Conservation (phyloP, 768 basidiomycete species). For the Agaricus blazei region DNA sequence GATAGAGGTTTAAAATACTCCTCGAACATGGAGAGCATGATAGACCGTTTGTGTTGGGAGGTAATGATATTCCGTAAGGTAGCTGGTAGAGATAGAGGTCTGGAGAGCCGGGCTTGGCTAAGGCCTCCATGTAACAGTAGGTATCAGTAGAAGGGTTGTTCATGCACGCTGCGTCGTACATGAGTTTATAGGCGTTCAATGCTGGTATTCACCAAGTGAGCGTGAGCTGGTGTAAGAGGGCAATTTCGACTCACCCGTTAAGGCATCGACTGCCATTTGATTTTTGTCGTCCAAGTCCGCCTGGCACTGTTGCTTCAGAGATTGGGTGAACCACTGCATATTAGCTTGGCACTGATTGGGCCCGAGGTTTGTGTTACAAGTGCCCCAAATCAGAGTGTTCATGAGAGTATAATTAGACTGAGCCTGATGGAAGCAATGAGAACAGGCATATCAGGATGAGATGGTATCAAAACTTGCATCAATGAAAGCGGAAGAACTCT, state of each 20-base stretch:
- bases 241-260: slow-evolving; percentile 40
- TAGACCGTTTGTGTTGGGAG: slow-evolving; percentile 36
- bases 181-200: slow-evolving; percentile 55
- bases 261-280: slow-evolving; percentile 44
- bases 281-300: slow-evolving; percentile 52
- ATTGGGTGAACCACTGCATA: slow-evolving; percentile 58
- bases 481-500: slow-evolving; percentile 49
- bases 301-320: slow-evolving; percentile 46
- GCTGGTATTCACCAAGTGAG: slow-evolving; percentile 29
- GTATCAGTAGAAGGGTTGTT: slow-evolving; percentile 49
- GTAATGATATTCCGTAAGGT: slow-evolving; percentile 52
- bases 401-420: slow-evolving; percentile 56
- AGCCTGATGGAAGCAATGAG: slow-evolving; percentile 37
- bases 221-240: neutral
- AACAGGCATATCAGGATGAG: slow-evolving; percentile 5
- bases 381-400: slow-evolving; percentile 73
- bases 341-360: slow-evolving; percentile 54
- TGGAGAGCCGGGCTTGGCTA: slow-evolving; percentile 47
- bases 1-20: slow-evolving; percentile 52
- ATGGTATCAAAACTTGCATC: slow-evolving; percentile 34
- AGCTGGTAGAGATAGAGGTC: slow-evolving; percentile 73
- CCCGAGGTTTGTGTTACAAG: slow-evolving; percentile 58
- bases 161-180: slow-evolving; percentile 59
- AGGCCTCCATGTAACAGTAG: slow-evolving; percentile 74
- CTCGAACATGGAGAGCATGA: slow-evolving; percentile 65